phyloP scores from a whole-genome alignment of 768 basidiomycete genomes.

The Leccinellum luteum region DNA sequence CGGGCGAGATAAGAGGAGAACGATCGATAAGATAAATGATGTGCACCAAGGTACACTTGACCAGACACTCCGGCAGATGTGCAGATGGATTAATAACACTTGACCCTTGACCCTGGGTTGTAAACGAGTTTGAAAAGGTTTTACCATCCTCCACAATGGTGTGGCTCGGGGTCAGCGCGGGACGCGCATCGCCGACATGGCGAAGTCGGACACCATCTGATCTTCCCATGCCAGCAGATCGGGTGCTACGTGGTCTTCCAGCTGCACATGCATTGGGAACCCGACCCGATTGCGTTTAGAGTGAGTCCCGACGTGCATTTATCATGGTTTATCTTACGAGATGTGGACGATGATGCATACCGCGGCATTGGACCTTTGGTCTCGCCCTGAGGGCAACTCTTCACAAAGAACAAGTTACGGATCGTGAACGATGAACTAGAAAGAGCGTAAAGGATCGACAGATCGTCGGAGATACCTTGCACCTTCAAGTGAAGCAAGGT shows the following conservation, averaged over 20 bases:
- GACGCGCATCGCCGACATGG: too few species aligned
- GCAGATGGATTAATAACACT: slow-evolving; percentile 46
- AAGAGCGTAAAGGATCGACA: slow-evolving; percentile 73
- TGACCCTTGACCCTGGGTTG: slow-evolving; percentile 72
- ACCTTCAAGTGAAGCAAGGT: slow-evolving; percentile 31
- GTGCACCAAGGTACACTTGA: neutral
- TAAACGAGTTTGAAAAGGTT: slow-evolving; percentile 74
- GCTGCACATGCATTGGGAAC: slow-evolving; percentile 61
- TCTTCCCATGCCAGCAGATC: too few species aligned
- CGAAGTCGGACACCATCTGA: too few species aligned
- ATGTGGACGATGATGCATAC: slow-evolving; percentile 67
- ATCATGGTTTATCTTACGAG: neutral
- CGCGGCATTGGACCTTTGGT: slow-evolving; percentile 80
- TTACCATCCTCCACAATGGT: slow-evolving; percentile 72
- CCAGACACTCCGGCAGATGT: slow-evolving; percentile 43
- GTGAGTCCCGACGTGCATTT: neutral
- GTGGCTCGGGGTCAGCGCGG: slow-evolving; percentile 52
- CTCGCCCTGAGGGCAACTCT: slow-evolving; percentile 83
- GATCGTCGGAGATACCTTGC: slow-evolving; percentile 57
- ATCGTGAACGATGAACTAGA: slow-evolving; percentile 62
- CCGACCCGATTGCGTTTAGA: slow-evolving; percentile 43
- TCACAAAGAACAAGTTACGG: slow-evolving; percentile 71
- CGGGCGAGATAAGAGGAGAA: slow-evolving; percentile 47
- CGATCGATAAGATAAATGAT: neutral
- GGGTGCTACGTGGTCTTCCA: slow-evolving; percentile 15